These are phyloP conservation scores for Dioszegia aurantiaca DNA, from an alignment of 768 basidiomycete genomes.

Conservation along the genomic window DNA sequence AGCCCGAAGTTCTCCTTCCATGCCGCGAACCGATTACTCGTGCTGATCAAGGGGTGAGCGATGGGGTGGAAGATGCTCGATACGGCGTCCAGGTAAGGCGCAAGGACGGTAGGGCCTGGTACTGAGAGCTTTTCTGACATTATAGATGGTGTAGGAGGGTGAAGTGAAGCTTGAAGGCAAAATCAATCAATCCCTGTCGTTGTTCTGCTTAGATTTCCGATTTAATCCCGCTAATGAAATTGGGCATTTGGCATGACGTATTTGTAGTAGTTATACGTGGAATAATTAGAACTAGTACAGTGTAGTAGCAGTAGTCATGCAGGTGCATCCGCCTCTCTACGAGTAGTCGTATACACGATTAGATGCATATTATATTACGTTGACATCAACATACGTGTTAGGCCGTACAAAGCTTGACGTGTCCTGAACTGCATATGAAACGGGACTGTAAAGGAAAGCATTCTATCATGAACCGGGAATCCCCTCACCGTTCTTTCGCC, in stretches of 20 bases:
- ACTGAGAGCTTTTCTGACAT: constrained; percentile 28
- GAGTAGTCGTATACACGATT: no score
- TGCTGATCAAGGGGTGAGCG: constrained; percentile 61
- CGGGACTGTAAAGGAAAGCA: no score
- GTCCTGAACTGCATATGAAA: no score
- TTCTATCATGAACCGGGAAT: no score
- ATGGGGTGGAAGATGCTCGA: constrained; percentile 46
- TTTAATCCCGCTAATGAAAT: constrained; percentile 7
- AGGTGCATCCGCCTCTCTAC: no score
- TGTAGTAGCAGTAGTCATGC: no score
- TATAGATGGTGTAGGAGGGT: not conserved
- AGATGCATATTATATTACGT: no score
- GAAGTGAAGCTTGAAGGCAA: not conserved
- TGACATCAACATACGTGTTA: no score
- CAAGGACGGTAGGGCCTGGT: constrained; percentile 34
- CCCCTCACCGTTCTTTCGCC: no score
- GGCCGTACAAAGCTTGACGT: no score
- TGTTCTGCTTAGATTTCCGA: not conserved
- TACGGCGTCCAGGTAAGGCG: constrained; percentile 49
- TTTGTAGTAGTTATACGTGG: not conserved
- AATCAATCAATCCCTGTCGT: not conserved
- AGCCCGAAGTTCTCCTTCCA: constrained; percentile 80
- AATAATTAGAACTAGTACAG: no score
- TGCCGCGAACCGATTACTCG: constrained; percentile 69
- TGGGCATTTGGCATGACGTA: not conserved